Base-by-base conservation (phyloP, 768 basidiomycete species). In the Pisolithus albus region DNA sequence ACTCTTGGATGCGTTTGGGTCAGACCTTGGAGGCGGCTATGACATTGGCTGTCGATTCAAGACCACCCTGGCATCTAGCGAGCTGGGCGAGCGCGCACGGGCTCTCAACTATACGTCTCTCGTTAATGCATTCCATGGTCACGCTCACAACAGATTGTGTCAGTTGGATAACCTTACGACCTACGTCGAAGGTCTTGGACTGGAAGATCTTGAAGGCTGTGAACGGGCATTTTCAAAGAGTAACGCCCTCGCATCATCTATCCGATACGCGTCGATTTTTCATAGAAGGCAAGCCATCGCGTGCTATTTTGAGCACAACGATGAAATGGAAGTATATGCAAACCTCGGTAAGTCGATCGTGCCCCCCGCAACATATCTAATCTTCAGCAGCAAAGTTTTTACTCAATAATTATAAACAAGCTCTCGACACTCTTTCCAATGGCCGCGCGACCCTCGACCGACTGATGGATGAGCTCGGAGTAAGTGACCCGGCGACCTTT, bases 31-130 rank as follows among this genome's bases (percentile, higher is more conserved):
- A 2, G 51, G 46, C 9, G 59, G 63, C 6, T 60, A 60, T 52
- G 57, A 64, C 24, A 64, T 64, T 7, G 55, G 62, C 0, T 62
- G 63, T 28, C 18, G 46, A 1, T 60, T 63, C 51, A 47, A 50
- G n/a, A 47, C 52, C 1, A 63, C 61, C 0, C 21, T 63, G 16
- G 32, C 34, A 3, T 50, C 44, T 1, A 60, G 59, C 46, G 26
- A 46, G 5, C 50, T 61, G 15, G 42, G 54, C 7, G 34, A 42
- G 11, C 10, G 13, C 23, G 21, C 41, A 42, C 19, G 21, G 5
- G 10, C 21, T 5, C 41, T 42, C 34, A 44, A 37, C 23, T 45
- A 51, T 18, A 52, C 26, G 0, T 58, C 30, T 9, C 50, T 58
- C 4, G 53, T 64, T 16, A 45, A 52, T 34, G 44, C 56, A 2